phyloP scores from a whole-genome alignment of 1,284 basidiomycete genomes.

The Tilletia setariae region DNA sequence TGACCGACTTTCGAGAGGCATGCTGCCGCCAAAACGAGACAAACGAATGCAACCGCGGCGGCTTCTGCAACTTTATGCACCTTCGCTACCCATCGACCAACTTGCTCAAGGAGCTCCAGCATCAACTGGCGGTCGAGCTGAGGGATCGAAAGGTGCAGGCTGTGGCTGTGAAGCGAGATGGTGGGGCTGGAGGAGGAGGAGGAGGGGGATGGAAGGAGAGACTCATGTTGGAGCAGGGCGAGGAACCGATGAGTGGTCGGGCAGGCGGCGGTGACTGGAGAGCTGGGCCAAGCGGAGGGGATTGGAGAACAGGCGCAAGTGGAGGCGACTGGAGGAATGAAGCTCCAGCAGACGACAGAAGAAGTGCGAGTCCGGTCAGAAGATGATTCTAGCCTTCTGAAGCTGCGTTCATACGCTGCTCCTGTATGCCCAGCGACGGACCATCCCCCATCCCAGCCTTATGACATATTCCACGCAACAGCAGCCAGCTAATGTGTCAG shows the following conservation, averaged over 20 bases:
- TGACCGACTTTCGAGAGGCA: constrained; percentile 97
- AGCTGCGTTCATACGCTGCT: no score
- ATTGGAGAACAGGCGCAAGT: constrained; percentile 3
- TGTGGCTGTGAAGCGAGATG: not conserved
- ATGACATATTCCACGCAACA: no score
- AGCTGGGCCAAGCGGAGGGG: constrained; percentile 8
- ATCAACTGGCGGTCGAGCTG: constrained; percentile 46
- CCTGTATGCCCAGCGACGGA: no score
- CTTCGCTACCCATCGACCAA: constrained; percentile 56
- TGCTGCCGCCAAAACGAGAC: constrained; percentile 78
- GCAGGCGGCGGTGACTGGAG: constrained; percentile 1
- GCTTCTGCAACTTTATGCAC: constrained; percentile 99
- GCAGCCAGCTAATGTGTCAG: no score
- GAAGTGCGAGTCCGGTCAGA: constrained; percentile 1
- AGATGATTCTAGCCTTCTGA: not conserved
- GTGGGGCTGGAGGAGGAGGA: not conserved
- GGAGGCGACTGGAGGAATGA: not conserved
- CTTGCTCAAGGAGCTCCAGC: constrained; percentile 41
- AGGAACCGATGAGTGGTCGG: not conserved
- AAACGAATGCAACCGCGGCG: constrained; percentile 65
- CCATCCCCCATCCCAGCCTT: no score
- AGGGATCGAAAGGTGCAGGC: constrained; percentile 23
- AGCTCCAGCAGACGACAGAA: not conserved
- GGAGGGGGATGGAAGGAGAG: constrained; percentile 15
- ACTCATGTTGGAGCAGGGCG: not conserved